Percentiles rank a stretch among this genome's conserved stretches.
These are phyloP conservation scores for Fusarium albosuccineum DNA, from an alignment of 2,329 filamentous ascomycete species.

Conservation along the genomic window DNA sequence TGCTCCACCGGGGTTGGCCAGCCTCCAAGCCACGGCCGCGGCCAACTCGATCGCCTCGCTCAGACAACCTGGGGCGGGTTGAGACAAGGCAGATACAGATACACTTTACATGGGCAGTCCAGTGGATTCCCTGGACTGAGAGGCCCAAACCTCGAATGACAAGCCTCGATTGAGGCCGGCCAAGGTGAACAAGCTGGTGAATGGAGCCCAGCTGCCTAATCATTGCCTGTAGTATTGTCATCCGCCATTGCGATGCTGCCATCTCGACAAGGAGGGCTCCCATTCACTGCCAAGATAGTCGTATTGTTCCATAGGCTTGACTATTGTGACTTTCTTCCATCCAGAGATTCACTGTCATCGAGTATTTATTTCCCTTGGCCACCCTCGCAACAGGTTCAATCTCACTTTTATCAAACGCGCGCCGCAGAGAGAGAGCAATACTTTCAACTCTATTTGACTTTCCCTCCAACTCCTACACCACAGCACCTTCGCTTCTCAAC, in stretches of 20 bases:
- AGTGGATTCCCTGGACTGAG: not conserved
- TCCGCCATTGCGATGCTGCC: constrained; percentile 27
- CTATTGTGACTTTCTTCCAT: no score
- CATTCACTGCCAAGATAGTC: not conserved
- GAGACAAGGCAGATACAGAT: constrained; percentile 6
- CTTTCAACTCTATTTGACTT: not conserved
- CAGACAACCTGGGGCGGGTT: not conserved
- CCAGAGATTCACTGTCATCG: not conserved
- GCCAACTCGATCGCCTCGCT: constrained; percentile 12
- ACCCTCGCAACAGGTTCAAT: not conserved
- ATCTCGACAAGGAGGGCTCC: constrained; percentile 2
- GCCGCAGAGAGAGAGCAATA: not conserved
- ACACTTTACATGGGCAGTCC: not conserved
- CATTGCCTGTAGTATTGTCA: constrained; percentile 10
- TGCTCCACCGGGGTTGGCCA: constrained; percentile 28
- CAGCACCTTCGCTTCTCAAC: not conserved
- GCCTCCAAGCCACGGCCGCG: constrained; percentile 29
- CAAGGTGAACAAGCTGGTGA: not conserved
- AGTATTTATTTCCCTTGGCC: not conserved
- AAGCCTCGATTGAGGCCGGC: not conserved
- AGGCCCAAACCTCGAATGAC: not conserved
- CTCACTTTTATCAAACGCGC: not conserved
- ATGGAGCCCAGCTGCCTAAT: not conserved
- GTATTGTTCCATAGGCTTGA: not conserved
- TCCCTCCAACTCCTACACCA: not conserved